Evolutionary conservation across 2,329 filamentous ascomycete species (phyloP).

Genomic region (Neoscytalidium dimidiatum): DNA sequence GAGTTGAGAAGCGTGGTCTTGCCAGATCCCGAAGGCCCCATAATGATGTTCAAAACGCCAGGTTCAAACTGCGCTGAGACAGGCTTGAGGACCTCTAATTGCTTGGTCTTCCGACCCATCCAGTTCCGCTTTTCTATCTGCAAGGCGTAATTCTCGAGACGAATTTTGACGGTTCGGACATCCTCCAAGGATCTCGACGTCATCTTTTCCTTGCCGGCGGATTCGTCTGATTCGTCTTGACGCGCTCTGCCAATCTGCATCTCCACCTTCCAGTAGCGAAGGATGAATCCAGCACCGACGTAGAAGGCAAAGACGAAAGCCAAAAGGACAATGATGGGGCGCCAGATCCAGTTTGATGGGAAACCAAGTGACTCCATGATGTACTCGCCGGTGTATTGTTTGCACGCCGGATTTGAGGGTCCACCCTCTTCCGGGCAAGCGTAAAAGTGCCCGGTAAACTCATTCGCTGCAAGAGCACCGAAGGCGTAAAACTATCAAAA

Average conservation of each 20-base stretch:
- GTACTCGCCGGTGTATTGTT: conserved; percentile 68
- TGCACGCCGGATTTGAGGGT: conserved; percentile 64
- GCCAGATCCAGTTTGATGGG: conserved; percentile 65
- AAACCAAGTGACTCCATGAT: conserved; percentile 71
- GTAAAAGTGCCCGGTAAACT: conserved; percentile 72
- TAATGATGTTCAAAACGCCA: conserved; percentile 72
- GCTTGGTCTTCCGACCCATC: conserved; percentile 49
- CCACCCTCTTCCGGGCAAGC: conserved; percentile 68
- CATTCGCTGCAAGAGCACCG: conserved; percentile 70
- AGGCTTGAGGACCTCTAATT: conserved; percentile 62
- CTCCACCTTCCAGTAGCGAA: conserved; percentile 66
- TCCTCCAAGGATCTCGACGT: conserved; percentile 53
- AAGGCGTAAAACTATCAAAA: conserved; percentile 65
- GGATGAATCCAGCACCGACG: conserved; percentile 59
- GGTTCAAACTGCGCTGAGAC: conserved; percentile 68
- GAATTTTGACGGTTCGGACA: conserved; percentile 64
- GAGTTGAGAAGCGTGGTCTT: conserved; percentile 75
- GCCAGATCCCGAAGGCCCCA: conserved; percentile 77
- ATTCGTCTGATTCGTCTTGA: conserved; percentile 57
- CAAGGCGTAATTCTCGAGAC: conserved; percentile 65
- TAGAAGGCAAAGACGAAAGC: conserved; percentile 67
- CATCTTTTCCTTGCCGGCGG: conserved; percentile 72
- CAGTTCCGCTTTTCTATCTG: conserved; percentile 63
- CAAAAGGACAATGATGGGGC: conserved; percentile 64
- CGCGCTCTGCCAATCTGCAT: conserved; percentile 69